Percentiles rank a stretch among this genome's conserved stretches.
Evolutionary conservation across 202 grass and related monocot genomes (phyloP).

Genomic region (Zoysia matrella): DNA sequence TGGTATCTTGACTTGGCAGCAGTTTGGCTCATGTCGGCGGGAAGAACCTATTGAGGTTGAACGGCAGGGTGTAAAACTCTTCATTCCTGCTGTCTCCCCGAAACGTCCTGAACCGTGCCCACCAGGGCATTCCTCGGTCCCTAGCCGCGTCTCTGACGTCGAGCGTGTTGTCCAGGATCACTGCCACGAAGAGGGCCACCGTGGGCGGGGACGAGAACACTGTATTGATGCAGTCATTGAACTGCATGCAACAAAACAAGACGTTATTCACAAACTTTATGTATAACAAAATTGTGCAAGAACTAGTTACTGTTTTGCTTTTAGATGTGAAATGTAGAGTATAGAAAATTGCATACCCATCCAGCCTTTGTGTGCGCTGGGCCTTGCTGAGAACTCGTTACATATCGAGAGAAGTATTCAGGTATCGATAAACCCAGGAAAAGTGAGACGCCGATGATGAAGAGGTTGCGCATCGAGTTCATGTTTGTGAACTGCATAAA

Average conservation of each 20-base stretch:
- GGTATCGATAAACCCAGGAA: conserved; percentile 95
- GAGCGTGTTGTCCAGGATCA: conserved; percentile 90
- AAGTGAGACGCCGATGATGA: conserved; percentile 85
- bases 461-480: conserved; percentile 69
- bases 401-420: conserved; percentile 90
- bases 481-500: conserved; percentile 13
- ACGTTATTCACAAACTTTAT: neutral
- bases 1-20: neutral
- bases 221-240: conserved; percentile 94
- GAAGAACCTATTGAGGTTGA: conserved; percentile 92
- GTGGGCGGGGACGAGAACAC: conserved; percentile 88
- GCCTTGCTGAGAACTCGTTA: conserved; percentile 53
- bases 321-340: neutral
- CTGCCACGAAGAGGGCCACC: conserved; percentile 68
- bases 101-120: conserved; percentile 34
- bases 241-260: conserved; percentile 51
- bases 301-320: neutral
- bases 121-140: conserved; percentile 96
- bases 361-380: conserved; percentile 59
- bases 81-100: conserved; percentile 70
- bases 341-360: conserved; percentile 2
- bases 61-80: conserved; percentile 95
- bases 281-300: neutral
- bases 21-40: conserved; percentile 59
- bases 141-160: conserved; percentile 60